Conservation (phyloP, 768 basidiomycete species). For the Hydnum rufescens region DNA sequence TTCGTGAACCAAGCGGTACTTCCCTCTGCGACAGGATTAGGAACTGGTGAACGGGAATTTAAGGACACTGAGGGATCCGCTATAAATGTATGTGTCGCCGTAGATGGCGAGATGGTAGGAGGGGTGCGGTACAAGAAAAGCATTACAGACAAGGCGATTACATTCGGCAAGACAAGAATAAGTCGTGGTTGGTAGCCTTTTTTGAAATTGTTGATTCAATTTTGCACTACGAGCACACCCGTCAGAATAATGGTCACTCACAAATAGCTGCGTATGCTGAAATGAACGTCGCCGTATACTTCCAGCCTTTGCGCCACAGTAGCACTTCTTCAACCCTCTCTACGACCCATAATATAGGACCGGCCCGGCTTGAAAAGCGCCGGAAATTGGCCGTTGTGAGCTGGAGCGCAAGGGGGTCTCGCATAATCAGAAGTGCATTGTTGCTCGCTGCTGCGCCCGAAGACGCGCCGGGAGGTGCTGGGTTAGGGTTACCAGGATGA, state of each 20-base stretch:
- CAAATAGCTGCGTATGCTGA: too few species aligned
- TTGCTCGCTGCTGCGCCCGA: neutral
- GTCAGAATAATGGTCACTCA: neutral
- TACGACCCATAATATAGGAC: neutral
- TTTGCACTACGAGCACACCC: neutral
- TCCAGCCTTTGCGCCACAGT: too few species aligned
- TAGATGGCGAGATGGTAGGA: neutral
- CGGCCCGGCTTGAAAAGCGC: neutral
- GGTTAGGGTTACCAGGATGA: neutral
- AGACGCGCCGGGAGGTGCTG: too few species aligned
- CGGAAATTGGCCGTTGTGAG: too few species aligned
- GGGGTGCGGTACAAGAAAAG: neutral
- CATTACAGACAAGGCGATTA: neutral
- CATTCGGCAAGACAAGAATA: neutral
- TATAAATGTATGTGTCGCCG: neutral
- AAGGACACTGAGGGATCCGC: neutral
- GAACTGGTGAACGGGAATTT: neutral
- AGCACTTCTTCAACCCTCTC: too few species aligned
- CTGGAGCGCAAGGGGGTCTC: too few species aligned
- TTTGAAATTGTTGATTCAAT: neutral
- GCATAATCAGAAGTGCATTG: too few species aligned
- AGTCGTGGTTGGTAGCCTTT: neutral
- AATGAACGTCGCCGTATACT: too few species aligned
- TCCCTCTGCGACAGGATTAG: conserved; percentile 29
- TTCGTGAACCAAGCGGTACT: conserved; percentile 71